Base-by-base conservation (phyloP, 495 filamentous ascomycete species). In the Tuber melanosporum region DNA sequence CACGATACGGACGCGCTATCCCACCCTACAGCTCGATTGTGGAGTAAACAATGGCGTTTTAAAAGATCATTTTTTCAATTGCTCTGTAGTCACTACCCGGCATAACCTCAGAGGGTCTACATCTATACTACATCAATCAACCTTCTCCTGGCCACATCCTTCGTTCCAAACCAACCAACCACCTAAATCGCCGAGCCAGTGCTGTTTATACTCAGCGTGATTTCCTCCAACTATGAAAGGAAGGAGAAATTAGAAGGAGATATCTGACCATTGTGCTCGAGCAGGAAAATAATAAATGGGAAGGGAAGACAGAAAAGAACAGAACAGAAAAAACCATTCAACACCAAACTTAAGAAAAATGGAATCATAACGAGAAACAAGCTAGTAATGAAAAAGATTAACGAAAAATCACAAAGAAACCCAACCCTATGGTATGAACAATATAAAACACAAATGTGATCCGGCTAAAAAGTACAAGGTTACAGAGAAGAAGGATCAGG, bases 311-410 rank as follows among this genome's bases (percentile, higher is more conserved):
- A 76, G 73, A 42, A 62, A 42, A 41, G 39, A 41, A 41, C 1
- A 43, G 8, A 8, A 43, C 0, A 66, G 70, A 70, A 32, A 2
- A 73, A 71, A 10, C 39, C 75, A 77, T 71, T 47, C 45, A 78
- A 78, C 74, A 77, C 77, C 71, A 49, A 77, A 70, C n/a, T 36
- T 71, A 75, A 36, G 12, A 20, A 20, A 70, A 47, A 75, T n/a
- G 10, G 45, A 36, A 71, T 42, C 43, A 76, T 46, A 76, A 71
- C 22, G 12, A 57, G 43, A 70, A 70, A 39, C 45, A 70, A 7
- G 70, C n/a, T 70, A 49, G 22, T 20, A 52, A 71, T 20, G 17
- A 44, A 44, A 73, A 73, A 14, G 9, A 78, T 12, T n/a, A 52
- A 45, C 10, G n/a, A 45, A 49, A 71, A n/a, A 45, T 12, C 20